A percentile compares a stretch with the other conserved stretches of the same genome.
Evolutionary conservation across 441 rosid genomes (phyloP).

Genomic region (Corymbia calophylla): DNA sequence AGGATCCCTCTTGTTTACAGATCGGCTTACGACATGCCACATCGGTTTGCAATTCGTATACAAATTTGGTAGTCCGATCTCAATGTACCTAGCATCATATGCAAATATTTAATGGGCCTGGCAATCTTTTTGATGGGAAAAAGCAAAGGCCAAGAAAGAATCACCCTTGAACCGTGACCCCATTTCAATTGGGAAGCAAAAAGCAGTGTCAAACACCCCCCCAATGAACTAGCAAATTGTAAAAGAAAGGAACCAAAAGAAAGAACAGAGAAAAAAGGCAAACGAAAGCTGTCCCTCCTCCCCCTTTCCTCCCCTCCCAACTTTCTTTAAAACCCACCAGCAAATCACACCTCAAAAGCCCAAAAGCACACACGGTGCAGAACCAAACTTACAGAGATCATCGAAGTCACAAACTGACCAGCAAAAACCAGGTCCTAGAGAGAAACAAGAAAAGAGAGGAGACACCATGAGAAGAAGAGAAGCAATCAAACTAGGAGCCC

Average conservation of each 20-base stretch:
- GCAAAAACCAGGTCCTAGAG: background rate
- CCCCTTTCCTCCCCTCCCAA: conserved; percentile 5
- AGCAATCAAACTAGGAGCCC: conserved; percentile 31
- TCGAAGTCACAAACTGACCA: background rate
- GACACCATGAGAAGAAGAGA: conserved; percentile 68
- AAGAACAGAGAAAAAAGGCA: conserved; percentile 3
- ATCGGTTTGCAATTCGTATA: background rate
- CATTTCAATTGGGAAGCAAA: conserved; percentile 26
- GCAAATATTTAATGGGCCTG: conserved; percentile 7
- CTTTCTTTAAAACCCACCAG: conserved; percentile 18
- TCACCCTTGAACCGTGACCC: conserved; percentile 28
- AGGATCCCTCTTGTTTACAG: background rate
- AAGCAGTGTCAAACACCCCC: conserved; percentile 21
- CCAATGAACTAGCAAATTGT: conserved; percentile 4
- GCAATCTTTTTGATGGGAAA: conserved; percentile 3
- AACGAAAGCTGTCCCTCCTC: conserved; percentile 23
- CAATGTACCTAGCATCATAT: background rate
- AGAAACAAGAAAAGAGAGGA: background rate
- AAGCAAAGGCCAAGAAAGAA: conserved; percentile 39
- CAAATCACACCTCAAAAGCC: background rate
- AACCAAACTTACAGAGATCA: background rate
- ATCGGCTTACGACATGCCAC: background rate
- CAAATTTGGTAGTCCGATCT: background rate
- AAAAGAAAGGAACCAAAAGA: conserved; percentile 4
- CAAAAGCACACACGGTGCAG: background rate